Percentiles rank a stretch among this genome's conserved stretches.
Conservation (phyloP, 108 stramenopile genomes). For the Parmales sp. region DNA sequence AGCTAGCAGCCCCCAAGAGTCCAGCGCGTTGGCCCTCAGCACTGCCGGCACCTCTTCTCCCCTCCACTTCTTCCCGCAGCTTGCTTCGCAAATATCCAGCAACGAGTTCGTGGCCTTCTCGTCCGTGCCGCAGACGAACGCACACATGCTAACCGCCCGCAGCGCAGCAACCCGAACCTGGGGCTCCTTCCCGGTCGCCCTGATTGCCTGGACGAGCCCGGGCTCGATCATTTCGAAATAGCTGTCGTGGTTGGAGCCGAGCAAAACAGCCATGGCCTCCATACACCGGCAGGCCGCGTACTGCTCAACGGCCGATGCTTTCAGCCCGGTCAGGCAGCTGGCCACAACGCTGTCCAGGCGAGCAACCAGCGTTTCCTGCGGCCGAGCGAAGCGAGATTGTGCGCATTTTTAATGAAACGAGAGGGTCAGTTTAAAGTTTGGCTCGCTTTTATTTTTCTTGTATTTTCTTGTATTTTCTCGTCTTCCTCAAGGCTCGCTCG, state of each 20-base stretch:
- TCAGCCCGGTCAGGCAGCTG: constrained; percentile 24
- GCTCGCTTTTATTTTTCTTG: background rate
- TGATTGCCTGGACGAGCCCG: constrained; percentile 39
- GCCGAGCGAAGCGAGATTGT: too few relatives aligned
- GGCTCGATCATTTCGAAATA: constrained; percentile 36
- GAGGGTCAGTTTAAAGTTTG: too few relatives aligned
- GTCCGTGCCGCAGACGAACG: constrained; percentile 50
- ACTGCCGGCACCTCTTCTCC: constrained; percentile 36
- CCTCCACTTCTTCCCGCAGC: constrained; percentile 38
- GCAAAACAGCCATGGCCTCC: constrained; percentile 53
- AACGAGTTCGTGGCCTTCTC: constrained; percentile 29
- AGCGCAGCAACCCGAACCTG: constrained; percentile 61
- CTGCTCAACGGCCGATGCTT: constrained; percentile 52
- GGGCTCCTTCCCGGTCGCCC: constrained; percentile 39
- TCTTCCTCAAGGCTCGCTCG: background rate
- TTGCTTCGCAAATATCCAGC: constrained; percentile 55
- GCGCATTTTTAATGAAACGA: too few relatives aligned
- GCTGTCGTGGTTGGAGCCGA: constrained; percentile 45
- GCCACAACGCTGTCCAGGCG: constrained; percentile 26
- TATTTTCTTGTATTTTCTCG: background rate
- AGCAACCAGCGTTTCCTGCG: too few relatives aligned
- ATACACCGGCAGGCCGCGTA: constrained; percentile 71
- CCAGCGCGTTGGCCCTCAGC: constrained; percentile 56
- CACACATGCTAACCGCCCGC: constrained; percentile 52
- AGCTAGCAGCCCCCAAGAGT: constrained; percentile 64